Evolutionary conservation across 1,139 yeast genomes (phyloP), one percentile per base, ranked within the genome.

Genomic region (Geotrichum australiense): DNA sequence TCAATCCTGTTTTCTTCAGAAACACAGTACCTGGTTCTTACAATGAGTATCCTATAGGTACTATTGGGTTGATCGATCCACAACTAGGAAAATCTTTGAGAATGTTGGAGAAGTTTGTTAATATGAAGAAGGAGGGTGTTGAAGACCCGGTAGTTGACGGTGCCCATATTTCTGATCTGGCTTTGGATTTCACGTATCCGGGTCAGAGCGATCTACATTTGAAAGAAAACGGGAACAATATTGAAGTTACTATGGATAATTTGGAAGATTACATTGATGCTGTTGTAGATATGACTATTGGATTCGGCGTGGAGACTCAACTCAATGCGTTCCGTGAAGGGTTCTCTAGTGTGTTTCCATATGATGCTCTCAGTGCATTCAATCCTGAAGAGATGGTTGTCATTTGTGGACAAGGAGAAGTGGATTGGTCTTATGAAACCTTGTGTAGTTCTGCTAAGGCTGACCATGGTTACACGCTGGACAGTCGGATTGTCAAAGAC

Each of bases 391-490:
- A 91, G 57, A 67, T 87, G 35, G 76, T 74, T 2, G 73, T 73
- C 33, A 59, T 91, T 40, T 78, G 85, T 53, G 91, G 93, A 7
- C 78, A 75, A 47, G 76, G 77, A 1, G 79, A 79, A 40, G 97
- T 87, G 55, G 97, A 91, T 56, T 91, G 98, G 97, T 75, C 91
- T 0, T 58, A 57, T 37, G 59, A 53, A 20, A 58, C 93, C 0
- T 64, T 91, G 35, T 55, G 67, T 7, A 68, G 75, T 2, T 70
- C 80, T 0, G 67, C 91, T 19, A 76, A 76, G 52, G 96, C 97
- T 0, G 94, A 89, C 54, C 98, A 91, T 61, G 98, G 98, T 1
- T 91, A 82, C 54, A 74, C 74, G 5, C 73, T 74, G 56, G 93
- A 82, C 26, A 83, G 94, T 2, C 64, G 64, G 14, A 70, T 81